A percentile compares a stretch with the other conserved stretches of the same genome.
These are phyloP conservation scores for Mycena vulgaris DNA, from an alignment of 768 basidiomycete species.

Conservation along the genomic window DNA sequence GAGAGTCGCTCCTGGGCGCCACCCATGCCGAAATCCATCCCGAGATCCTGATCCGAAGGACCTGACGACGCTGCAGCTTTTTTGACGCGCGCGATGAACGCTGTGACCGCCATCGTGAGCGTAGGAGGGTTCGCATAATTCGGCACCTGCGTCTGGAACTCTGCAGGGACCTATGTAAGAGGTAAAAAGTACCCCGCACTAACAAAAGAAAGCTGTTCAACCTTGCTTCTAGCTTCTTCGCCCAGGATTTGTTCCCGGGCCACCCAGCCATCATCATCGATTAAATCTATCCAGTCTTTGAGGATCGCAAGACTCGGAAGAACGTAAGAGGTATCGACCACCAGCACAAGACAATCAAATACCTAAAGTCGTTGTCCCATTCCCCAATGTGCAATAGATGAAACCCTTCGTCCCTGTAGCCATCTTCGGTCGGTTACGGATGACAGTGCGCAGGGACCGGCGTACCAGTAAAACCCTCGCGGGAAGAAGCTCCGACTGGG, in stretches of 20 bases:
- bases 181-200: constrained; percentile 2
- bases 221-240: constrained; percentile 96
- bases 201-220: constrained; percentile 42
- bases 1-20: constrained; percentile 68
- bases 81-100: constrained; percentile 86
- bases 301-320: constrained; percentile 85
- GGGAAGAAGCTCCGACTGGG: constrained; percentile 98
- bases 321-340: background rate
- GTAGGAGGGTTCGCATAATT: constrained; percentile 97
- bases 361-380: constrained; percentile 94
- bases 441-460: constrained; percentile 4
- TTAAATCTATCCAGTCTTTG: constrained; percentile 89
- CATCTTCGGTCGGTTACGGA: constrained; percentile 32
- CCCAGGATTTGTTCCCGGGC: constrained; percentile 97
- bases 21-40: constrained; percentile 72
- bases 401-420: constrained; percentile 94
- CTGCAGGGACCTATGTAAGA: constrained; percentile 76
- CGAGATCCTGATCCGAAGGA: constrained; percentile 74
- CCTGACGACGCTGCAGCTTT: constrained; percentile 53
- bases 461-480: constrained; percentile 95
- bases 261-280: constrained; percentile 97
- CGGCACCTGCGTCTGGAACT: constrained; percentile 96
- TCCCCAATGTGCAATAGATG: constrained; percentile 92
- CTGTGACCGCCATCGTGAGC: constrained; percentile 92
- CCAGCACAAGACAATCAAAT: background rate